Conservation (phyloP, 164 flowering plant genomes). For the Aristolochia contorta region DNA sequence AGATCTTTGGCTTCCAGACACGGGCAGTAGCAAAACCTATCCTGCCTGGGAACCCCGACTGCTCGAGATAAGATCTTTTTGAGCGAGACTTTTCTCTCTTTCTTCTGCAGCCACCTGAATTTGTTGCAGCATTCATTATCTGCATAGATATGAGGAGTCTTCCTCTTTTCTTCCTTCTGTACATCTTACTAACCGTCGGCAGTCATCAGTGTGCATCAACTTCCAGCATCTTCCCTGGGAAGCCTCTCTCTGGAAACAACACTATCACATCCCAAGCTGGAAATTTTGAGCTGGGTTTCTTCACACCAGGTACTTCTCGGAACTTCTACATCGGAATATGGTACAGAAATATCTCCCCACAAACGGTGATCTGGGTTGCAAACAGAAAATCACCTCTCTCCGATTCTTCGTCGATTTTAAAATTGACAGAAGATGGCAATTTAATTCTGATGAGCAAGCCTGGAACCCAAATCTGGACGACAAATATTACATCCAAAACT, state of each 20-base stretch:
- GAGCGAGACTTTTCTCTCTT: too few relatives aligned
- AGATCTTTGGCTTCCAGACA: too few relatives aligned
- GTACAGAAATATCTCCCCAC: constrained; percentile 10
- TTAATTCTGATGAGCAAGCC: constrained; percentile 6
- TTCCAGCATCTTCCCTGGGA: constrained; percentile 11
- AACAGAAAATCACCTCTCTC: constrained; percentile 18
- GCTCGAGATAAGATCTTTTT: too few relatives aligned
- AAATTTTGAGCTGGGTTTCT: constrained; percentile 15
- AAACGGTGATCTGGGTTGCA: constrained; percentile 21
- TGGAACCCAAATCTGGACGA: constrained; percentile 6
- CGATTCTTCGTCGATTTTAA: constrained; percentile 11
- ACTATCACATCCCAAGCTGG: constrained; percentile 12
- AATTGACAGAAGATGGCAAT: constrained; percentile 23
- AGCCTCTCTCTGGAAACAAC: constrained; percentile 14
- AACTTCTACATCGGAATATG: constrained; percentile 18
- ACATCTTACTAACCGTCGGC: too few relatives aligned
- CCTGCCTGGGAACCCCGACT: too few relatives aligned
- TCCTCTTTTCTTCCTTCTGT: too few relatives aligned
- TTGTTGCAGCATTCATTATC: too few relatives aligned
- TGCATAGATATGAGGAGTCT: too few relatives aligned
- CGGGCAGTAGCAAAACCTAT: too few relatives aligned
- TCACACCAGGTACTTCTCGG: constrained; percentile 13
- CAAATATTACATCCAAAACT: constrained; percentile 1
- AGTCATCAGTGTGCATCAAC: background rate
- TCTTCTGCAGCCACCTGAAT: too few relatives aligned